Evolutionary conservation across 2,329 filamentous ascomycete species (phyloP).

Genomic region (Diplodia corticola): DNA sequence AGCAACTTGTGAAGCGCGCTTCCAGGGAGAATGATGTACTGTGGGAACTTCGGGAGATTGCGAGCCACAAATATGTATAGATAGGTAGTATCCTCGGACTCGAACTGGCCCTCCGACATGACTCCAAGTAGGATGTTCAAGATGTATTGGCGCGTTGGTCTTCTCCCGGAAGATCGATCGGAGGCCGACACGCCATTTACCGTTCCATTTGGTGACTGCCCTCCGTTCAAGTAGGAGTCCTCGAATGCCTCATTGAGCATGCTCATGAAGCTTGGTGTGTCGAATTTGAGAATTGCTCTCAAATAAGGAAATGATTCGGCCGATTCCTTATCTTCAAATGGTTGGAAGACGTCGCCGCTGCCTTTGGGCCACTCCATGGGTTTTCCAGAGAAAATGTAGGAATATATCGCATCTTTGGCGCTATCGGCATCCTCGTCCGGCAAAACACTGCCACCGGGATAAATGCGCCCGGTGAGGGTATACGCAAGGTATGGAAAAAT

Average conservation of each 20-base stretch:
- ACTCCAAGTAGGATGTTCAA: constrained; percentile 88
- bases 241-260: constrained; percentile 97
- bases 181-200: constrained; percentile 25
- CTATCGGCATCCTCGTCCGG: constrained; percentile 68
- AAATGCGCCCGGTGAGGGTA: constrained; percentile 83
- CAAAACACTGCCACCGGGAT: constrained; percentile 79
- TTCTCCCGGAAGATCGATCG: constrained; percentile 34
- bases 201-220: constrained; percentile 59
- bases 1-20: constrained; percentile 81
- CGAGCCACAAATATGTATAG: constrained; percentile 98
- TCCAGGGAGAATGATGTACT: constrained; percentile 88
- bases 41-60: constrained; percentile 93
- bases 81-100: constrained; percentile 81
- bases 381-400: constrained; percentile 88
- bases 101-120: constrained; percentile 77
- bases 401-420: constrained; percentile 87
- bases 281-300: constrained; percentile 79
- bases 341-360: constrained; percentile 58
- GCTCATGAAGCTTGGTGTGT: constrained; percentile 89
- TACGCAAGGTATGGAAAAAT: constrained; percentile 95
- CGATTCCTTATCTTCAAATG: constrained; percentile 50
- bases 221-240: constrained; percentile 86
- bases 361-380: constrained; percentile 72
- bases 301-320: constrained; percentile 82
- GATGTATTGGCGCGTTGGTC: constrained; percentile 84